These are phyloP conservation scores for Rhizopogon vinicolor DNA, from an alignment of 768 basidiomycete genomes.

Conservation along the genomic window DNA sequence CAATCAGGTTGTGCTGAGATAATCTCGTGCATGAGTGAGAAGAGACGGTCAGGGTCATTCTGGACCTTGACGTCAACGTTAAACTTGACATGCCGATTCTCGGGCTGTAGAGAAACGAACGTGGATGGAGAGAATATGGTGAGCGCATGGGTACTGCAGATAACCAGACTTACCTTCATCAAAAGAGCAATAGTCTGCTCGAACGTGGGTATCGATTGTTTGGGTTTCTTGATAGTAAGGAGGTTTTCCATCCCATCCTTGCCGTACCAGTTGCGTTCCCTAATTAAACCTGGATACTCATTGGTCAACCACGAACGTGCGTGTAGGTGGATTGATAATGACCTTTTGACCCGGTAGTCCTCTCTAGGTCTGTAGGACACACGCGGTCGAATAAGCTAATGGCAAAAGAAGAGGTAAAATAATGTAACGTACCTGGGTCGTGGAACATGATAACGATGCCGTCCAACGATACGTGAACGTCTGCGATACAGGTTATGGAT, in stretches of 20 bases:
- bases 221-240: conserved; percentile 74
- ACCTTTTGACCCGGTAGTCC: conserved; percentile 83
- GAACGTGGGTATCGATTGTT: conserved; percentile 89
- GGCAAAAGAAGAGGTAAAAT: conserved; percentile 11
- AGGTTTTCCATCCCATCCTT: conserved; percentile 70
- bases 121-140: conserved; percentile 1
- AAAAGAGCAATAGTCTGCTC: conserved; percentile 74
- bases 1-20: conserved; percentile 64
- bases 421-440: conserved; percentile 63
- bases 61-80: conserved; percentile 94
- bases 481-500: conserved; percentile 60
- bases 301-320: conserved; percentile 25
- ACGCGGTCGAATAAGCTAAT: conserved; percentile 19
- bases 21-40: conserved; percentile 67
- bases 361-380: conserved; percentile 47
- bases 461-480: conserved; percentile 92
- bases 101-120: conserved; percentile 39
- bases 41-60: conserved; percentile 86
- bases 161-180: conserved; percentile 54
- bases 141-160: conserved; percentile 8
- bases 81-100: conserved; percentile 71
- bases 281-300: conserved; percentile 51
- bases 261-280: conserved; percentile 69
- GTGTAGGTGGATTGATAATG: background rate
- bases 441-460: conserved; percentile 93